Percentiles rank a stretch among this genome's conserved stretches.
phyloP scores from a whole-genome alignment of 192 early-diverging fungal genomes.

The Coemansia brasiliensis region DNA sequence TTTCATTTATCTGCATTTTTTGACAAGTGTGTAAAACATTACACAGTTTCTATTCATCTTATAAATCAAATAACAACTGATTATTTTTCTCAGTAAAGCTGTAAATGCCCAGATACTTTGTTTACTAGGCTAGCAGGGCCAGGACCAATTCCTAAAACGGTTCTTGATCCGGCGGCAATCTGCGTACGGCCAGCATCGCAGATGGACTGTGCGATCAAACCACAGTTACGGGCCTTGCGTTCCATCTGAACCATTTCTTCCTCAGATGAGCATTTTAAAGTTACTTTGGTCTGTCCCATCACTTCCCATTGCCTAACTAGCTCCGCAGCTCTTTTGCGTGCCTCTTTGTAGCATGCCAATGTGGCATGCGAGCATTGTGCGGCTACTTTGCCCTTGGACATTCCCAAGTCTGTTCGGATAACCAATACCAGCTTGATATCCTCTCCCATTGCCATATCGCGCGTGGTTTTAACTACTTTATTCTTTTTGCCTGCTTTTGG shows the following conservation, averaged over 20 bases:
- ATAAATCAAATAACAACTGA: neutral
- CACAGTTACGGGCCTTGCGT: conserved; percentile 14
- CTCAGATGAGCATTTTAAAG: conserved; percentile 74
- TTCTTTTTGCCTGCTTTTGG: neutral
- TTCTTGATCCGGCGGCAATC: conserved; percentile 84
- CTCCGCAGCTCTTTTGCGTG: conserved; percentile 50
- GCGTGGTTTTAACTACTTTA: neutral
- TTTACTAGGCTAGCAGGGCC: conserved; percentile 60
- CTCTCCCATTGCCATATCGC: conserved; percentile 1
- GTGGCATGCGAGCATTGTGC: conserved; percentile 95
- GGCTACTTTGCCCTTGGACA: conserved; percentile 93
- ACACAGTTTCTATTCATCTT: conserved; percentile 2
- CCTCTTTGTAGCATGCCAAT: conserved; percentile 75
- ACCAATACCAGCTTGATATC: conserved; percentile 67
- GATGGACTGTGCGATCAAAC: conserved; percentile 61
- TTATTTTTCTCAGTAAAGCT: too few relatives aligned
- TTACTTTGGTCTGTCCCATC: conserved; percentile 83
- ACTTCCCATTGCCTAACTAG: conserved; percentile 67
- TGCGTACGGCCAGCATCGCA: conserved; percentile 81
- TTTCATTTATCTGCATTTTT: too few relatives aligned
- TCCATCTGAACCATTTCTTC: conserved; percentile 61
- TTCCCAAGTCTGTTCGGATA: conserved; percentile 85
- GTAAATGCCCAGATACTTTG: conserved; percentile 58
- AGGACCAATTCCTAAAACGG: conserved; percentile 93
- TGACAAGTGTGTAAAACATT: neutral